Percentiles rank a stretch among this genome's conserved stretches.
Evolutionary conservation across 2,329 filamentous ascomycete species (phyloP).

Genomic region (Rosellinia necatrix): DNA sequence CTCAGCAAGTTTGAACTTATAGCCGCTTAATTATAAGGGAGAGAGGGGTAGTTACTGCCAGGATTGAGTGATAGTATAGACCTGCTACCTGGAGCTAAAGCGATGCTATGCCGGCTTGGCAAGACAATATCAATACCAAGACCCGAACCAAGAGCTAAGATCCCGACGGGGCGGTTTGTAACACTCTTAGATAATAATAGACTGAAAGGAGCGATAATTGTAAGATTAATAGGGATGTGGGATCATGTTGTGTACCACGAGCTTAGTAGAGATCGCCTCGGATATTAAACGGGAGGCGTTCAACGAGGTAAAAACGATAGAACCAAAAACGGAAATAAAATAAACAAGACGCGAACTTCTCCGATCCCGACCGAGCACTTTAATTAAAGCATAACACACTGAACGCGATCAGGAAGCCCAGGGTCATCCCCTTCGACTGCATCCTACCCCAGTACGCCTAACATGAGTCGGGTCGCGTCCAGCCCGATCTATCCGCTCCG

Average conservation of each 20-base stretch:
- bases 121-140: too few relatives aligned
- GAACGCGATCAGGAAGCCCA: too few relatives aligned
- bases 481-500: slow-evolving; percentile 1
- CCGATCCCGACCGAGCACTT: too few relatives aligned
- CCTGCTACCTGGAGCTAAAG: not conserved
- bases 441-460: not conserved
- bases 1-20: not conserved
- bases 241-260: slow-evolving; percentile 8
- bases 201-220: not conserved
- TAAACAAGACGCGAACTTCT: not conserved
- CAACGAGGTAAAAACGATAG: too few relatives aligned
- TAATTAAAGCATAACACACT: too few relatives aligned
- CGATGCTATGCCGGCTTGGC: not conserved
- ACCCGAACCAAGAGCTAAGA: not conserved
- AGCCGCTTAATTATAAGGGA: too few relatives aligned
- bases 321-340: too few relatives aligned
- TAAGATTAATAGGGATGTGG: slow-evolving; percentile 11
- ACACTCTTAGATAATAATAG: too few relatives aligned
- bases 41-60: not conserved
- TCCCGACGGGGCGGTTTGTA: too few relatives aligned
- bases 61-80: not conserved
- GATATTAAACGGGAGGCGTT: too few relatives aligned
- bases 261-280: not conserved
- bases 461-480: not conserved
- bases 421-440: not conserved